These are phyloP conservation scores for Neodidymelliopsis sp. DNA, from an alignment of 2,329 filamentous ascomycete genomes.

Conservation along the genomic window DNA sequence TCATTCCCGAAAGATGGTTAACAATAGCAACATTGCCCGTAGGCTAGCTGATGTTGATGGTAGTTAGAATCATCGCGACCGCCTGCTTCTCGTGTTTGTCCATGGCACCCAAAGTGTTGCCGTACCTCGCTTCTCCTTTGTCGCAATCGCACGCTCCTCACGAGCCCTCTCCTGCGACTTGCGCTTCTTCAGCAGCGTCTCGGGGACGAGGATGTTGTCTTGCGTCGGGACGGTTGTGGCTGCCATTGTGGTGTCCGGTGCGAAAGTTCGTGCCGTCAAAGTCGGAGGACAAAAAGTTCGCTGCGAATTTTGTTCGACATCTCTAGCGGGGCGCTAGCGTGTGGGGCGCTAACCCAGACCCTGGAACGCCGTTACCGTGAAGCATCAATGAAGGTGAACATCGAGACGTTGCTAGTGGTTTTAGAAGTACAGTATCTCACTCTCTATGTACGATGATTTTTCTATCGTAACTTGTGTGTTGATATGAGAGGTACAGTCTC, in stretches of 20 bases:
- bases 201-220: conserved; percentile 95
- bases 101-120: conserved; percentile 41
- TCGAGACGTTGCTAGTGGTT: no score
- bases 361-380: no score
- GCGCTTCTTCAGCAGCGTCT: conserved; percentile 99
- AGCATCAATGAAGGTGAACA: no score
- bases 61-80: conserved; percentile 83
- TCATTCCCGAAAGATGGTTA: conserved; percentile 99
- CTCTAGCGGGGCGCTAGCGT: conserved; percentile 7
- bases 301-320: conserved; percentile 9
- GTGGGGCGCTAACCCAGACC: no score
- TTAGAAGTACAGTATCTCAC: no score
- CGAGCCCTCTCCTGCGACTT: conserved; percentile 99
- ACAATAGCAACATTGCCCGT: conserved; percentile 94
- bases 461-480: no score
- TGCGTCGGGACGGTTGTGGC: conserved; percentile 87
- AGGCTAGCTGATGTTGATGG: conserved; percentile 90
- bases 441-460: no score
- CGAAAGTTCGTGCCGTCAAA: conserved; percentile 20
- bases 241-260: conserved; percentile 19
- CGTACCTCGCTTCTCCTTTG: conserved; percentile 91
- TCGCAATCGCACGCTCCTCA: conserved; percentile 81
- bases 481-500: no score
- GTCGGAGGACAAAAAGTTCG: conserved; percentile 10
- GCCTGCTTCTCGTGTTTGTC: conserved; percentile 29